Percentiles rank a stretch among this genome's conserved stretches.
phyloP scores from a whole-genome alignment of 306 rosid genomes.

The Malus orientalis region DNA sequence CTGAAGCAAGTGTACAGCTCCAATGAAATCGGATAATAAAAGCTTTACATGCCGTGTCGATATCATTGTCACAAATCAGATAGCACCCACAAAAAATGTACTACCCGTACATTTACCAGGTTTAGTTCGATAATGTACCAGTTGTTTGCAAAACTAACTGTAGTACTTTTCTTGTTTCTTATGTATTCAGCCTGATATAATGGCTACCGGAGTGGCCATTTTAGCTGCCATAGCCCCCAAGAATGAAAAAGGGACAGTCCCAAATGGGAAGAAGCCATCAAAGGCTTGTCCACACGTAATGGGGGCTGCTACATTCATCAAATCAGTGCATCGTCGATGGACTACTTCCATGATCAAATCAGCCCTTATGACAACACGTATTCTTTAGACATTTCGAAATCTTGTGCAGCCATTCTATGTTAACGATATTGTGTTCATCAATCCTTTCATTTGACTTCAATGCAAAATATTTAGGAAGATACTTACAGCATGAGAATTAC shows the following conservation, averaged over 20 bases:
- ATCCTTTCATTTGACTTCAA: not conserved
- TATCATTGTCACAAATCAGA: not conserved
- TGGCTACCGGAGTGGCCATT: conserved; percentile 84
- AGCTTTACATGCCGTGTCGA: too few species aligned
- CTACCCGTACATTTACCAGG: not conserved
- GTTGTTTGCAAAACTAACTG: not conserved
- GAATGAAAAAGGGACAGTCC: conserved; percentile 49
- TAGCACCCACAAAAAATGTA: not conserved
- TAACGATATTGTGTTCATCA: not conserved
- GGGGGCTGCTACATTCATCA: conserved; percentile 79
- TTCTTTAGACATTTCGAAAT: not conserved
- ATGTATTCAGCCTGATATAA: conserved; percentile 68
- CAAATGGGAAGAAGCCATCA: conserved; percentile 53
- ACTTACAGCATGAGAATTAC: not conserved
- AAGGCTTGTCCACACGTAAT: conserved; percentile 89
- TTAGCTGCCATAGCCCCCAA: conserved; percentile 62
- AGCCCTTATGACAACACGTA: conserved; percentile 91
- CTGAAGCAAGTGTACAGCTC: not conserved
- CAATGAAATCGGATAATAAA: not conserved
- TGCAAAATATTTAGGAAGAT: not conserved
- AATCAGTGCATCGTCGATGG: conserved; percentile 55
- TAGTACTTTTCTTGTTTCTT: not conserved
- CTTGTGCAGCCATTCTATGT: not conserved
- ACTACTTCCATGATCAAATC: conserved; percentile 84
- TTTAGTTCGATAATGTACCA: not conserved